These are phyloP conservation scores for Dactylis glomerata DNA, from an alignment of 176 grass and related monocot genomes.

Conservation along the genomic window DNA sequence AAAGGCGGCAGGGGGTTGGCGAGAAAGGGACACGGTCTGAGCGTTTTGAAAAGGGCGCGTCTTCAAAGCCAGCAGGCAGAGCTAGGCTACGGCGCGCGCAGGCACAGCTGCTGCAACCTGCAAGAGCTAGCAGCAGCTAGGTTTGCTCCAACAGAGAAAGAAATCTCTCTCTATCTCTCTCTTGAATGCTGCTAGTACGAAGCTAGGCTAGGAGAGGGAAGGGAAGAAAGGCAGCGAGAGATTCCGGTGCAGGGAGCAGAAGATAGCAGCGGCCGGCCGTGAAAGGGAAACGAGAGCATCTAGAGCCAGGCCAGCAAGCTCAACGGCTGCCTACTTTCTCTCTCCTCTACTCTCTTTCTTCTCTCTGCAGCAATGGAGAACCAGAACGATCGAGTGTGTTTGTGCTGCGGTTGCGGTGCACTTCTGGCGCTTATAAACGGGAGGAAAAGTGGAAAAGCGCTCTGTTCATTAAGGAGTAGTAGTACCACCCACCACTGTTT, in stretches of 20 bases:
- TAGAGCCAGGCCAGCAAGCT: slow-evolving; percentile 2
- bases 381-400: not conserved
- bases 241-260: slow-evolving; percentile 8
- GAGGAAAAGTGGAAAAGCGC: slow-evolving; percentile 1
- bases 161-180: not conserved
- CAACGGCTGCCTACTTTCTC: slow-evolving; percentile 17
- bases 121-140: not conserved
- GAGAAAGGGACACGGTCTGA: slow-evolving; percentile 24
- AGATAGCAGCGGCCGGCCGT: not conserved
- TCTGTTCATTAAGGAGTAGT: not conserved
- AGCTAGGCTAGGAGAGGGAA: not conserved
- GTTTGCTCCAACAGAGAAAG: not conserved
- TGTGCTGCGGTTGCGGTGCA: not conserved
- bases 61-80: not conserved
- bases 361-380: not conserved
- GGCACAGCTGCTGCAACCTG: not conserved
- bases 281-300: slow-evolving; percentile 27
- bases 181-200: not conserved
- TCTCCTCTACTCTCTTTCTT: not conserved
- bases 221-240: slow-evolving; percentile 8
- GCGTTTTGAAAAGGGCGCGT: not conserved
- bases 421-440: slow-evolving; percentile 27
- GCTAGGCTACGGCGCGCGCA: not conserved
- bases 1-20: slow-evolving; percentile 41
- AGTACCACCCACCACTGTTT: not conserved